These are phyloP conservation scores for Annulohypoxylon maeteangense DNA, from an alignment of 495 filamentous ascomycete species.

Conservation along the genomic window DNA sequence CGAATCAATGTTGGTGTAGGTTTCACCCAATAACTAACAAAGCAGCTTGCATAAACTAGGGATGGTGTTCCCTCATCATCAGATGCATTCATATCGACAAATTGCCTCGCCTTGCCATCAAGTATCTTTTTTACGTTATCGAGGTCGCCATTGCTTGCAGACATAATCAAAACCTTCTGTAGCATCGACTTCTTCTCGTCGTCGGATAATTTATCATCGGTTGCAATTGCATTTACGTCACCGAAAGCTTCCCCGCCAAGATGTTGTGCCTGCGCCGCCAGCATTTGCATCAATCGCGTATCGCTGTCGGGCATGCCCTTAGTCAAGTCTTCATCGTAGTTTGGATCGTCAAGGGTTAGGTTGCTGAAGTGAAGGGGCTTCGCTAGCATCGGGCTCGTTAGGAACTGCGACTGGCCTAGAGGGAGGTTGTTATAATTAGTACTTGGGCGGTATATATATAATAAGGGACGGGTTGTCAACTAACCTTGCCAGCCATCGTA, in stretches of 20 bases:
- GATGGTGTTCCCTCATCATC: constrained; percentile 96
- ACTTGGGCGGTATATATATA: background rate
- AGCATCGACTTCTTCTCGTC: constrained; percentile 81
- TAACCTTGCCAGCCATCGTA: constrained; percentile 99
- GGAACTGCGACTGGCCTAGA: constrained; percentile 91
- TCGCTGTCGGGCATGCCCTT: constrained; percentile 81
- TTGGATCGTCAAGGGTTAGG: constrained; percentile 80
- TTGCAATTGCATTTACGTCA: constrained; percentile 81
- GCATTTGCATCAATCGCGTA: constrained; percentile 90
- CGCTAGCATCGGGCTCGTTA: constrained; percentile 84
- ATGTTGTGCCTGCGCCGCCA: constrained; percentile 90
- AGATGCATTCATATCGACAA: constrained; percentile 86
- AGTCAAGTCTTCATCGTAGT: constrained; percentile 70
- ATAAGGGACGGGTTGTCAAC: constrained; percentile 32
- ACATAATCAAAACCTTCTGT: constrained; percentile 92
- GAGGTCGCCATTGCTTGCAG: constrained; percentile 94
- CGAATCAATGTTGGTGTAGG: background rate
- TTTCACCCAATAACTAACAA: constrained; percentile 76
- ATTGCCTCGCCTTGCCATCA: constrained; percentile 75
- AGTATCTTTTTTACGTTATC: constrained; percentile 82
- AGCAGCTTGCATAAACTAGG: constrained; percentile 98
- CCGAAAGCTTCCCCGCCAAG: constrained; percentile 74
- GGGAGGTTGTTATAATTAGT: constrained; percentile 37
- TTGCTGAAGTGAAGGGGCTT: constrained; percentile 84
- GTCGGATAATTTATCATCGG: constrained; percentile 76